These are phyloP conservation scores for Thermoascus crustaceus DNA, from an alignment of 2,329 filamentous ascomycete species.

Conservation along the genomic window DNA sequence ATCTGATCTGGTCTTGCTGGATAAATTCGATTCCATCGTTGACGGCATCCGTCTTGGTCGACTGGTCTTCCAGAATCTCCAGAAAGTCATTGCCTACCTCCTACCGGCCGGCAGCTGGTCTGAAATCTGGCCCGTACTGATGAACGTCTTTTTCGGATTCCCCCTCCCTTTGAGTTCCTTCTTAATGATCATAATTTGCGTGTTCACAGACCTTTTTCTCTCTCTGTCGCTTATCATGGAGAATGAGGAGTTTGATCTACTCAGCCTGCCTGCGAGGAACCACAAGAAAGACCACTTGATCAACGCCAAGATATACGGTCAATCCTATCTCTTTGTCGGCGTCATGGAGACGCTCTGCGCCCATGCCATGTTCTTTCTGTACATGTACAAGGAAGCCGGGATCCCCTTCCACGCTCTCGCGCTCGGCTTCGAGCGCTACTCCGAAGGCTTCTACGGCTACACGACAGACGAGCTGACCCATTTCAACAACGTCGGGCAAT, in stretches of 20 bases:
- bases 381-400: slow-evolving; percentile 42
- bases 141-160: slow-evolving; percentile 50
- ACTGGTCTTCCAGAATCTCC: slow-evolving; percentile 29
- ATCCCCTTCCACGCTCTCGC: slow-evolving; percentile 43
- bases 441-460: slow-evolving; percentile 44
- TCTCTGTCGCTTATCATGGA: slow-evolving; percentile 48
- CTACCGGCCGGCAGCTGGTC: slow-evolving; percentile 48
- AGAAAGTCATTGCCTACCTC: slow-evolving; percentile 35
- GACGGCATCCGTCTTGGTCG: slow-evolving; percentile 25
- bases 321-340: slow-evolving; percentile 47
- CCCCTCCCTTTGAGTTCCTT: slow-evolving; percentile 46
- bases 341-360: slow-evolving; percentile 45
- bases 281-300: slow-evolving; percentile 46
- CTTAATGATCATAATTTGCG: slow-evolving; percentile 52
- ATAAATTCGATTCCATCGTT: slow-evolving; percentile 27
- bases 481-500: slow-evolving; percentile 45
- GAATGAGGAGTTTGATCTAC: slow-evolving; percentile 47
- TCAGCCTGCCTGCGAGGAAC: slow-evolving; percentile 44
- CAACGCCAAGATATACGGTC: slow-evolving; percentile 44
- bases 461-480: slow-evolving; percentile 36
- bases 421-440: slow-evolving; percentile 44
- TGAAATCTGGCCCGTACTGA: slow-evolving; percentile 50
- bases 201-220: slow-evolving; percentile 48
- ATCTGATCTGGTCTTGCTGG: slow-evolving; percentile 31
- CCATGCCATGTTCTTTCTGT: slow-evolving; percentile 48